phyloP scores from a whole-genome alignment of 345 rosid genomes.

The Corchorus capsularis region DNA sequence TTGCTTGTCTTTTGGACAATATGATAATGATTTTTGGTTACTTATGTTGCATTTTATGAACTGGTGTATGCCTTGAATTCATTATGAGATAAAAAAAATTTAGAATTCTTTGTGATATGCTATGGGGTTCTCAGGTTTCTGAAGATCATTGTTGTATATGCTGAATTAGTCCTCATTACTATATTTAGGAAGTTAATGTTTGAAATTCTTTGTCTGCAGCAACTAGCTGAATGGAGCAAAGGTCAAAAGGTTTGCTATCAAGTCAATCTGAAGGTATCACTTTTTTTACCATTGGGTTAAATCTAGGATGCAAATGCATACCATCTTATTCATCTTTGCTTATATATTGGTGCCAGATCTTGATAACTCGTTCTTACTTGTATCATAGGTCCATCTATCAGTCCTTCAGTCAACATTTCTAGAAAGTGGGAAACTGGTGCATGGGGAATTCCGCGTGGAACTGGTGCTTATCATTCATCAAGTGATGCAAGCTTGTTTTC shows the following conservation, averaged over 20 bases:
- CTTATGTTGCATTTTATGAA: constrained; percentile 7
- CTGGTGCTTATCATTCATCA: constrained; percentile 39
- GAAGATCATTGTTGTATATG: neutral
- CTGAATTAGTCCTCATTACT: constrained; percentile 6
- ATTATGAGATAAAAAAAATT: neutral
- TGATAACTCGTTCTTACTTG: constrained; percentile 5
- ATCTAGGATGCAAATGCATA: neutral
- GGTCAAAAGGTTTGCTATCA: constrained; percentile 30
- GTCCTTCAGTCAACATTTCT: constrained; percentile 36
- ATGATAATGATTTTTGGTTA: neutral
- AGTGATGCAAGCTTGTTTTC: constrained; percentile 81
- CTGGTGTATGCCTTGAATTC: constrained; percentile 11
- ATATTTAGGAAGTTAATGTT: neutral
- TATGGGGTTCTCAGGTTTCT: neutral
- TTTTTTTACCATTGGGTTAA: constrained; percentile 10
- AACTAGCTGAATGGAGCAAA: constrained; percentile 51
- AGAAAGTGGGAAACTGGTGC: constrained; percentile 41
- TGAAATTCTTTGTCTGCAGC: constrained; percentile 20
- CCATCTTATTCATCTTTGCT: neutral
- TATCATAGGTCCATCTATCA: constrained; percentile 39
- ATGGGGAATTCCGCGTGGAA: constrained; percentile 54
- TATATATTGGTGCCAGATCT: neutral
- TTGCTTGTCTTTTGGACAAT: constrained; percentile 1
- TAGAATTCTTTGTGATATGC: neutral
- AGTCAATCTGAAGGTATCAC: constrained; percentile 38